These are phyloP conservation scores for Hygrophila difformis DNA, from an alignment of 257 asterid species.

Conservation along the genomic window DNA sequence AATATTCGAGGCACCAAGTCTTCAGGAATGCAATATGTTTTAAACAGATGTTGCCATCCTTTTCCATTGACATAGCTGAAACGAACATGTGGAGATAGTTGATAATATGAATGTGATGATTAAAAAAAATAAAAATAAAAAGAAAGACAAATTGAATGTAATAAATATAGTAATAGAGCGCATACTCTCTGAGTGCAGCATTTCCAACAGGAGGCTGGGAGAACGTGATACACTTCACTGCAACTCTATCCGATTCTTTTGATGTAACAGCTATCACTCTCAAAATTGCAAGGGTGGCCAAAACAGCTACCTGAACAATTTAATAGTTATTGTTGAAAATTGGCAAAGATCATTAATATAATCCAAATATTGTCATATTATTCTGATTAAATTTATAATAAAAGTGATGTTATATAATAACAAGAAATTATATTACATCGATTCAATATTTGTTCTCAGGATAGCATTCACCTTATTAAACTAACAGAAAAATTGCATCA, in stretches of 20 bases:
- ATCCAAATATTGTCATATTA: no score
- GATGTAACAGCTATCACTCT: constrained; percentile 78
- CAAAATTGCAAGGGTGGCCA: constrained; percentile 92
- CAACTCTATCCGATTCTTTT: constrained; percentile 77
- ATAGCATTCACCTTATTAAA: no score
- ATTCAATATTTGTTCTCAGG: no score
- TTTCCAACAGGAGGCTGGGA: constrained; percentile 99
- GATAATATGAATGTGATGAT: constrained; percentile 6
- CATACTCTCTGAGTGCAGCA: constrained; percentile 93
- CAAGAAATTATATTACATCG: no score
- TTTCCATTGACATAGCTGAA: constrained; percentile 82
- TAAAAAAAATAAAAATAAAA: constrained; percentile 12
- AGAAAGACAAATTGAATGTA: background rate
- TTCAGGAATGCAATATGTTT: constrained; percentile 96
- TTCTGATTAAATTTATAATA: no score
- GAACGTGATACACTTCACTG: constrained; percentile 91
- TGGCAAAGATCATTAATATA: no score
- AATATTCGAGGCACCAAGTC: constrained; percentile 96
- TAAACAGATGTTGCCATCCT: constrained; percentile 87
- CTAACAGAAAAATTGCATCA: no score
- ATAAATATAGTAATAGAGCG: constrained; percentile 11
- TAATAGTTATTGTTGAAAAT: no score
- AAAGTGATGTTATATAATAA: no score
- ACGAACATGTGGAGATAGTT: constrained; percentile 14
- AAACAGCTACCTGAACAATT: constrained; percentile 70